Conservation (phyloP, 2,329 filamentous ascomycete genomes). For the Fusarium decemcellulare region DNA sequence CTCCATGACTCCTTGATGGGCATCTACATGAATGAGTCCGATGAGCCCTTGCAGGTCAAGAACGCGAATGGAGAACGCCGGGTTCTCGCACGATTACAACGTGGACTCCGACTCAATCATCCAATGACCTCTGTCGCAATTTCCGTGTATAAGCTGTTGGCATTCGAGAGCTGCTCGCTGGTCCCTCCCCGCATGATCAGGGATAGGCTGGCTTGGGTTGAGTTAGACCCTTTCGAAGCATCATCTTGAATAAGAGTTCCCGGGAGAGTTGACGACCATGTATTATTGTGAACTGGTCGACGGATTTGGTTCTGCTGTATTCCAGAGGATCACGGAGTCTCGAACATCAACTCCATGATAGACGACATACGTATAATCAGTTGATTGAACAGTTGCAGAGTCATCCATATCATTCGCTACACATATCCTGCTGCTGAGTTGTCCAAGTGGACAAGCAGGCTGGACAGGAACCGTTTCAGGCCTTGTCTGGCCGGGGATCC, state of each 20-base stretch:
- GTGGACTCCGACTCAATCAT: neutral
- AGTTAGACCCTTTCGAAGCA: conserved; percentile 10
- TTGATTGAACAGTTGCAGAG: no score
- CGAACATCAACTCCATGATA: no score
- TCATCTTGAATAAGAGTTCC: no score
- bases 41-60: neutral
- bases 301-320: no score
- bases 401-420: no score
- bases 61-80: neutral
- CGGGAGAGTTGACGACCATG: no score
- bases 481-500: neutral
- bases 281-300: no score
- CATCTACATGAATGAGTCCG: neutral
- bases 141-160: neutral
- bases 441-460: neutral
- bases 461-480: conserved; percentile 5
- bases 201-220: conserved; percentile 6
- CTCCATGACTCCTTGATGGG: neutral
- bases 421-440: neutral
- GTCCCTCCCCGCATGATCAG: conserved; percentile 16
- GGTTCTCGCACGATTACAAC: neutral
- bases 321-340: no score
- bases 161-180: neutral
- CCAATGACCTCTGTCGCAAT: conserved; percentile 13
- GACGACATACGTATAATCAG: no score